Evolutionary conservation across 768 basidiomycete species (phyloP).

Genomic region (Boletus vermiculosoides): DNA sequence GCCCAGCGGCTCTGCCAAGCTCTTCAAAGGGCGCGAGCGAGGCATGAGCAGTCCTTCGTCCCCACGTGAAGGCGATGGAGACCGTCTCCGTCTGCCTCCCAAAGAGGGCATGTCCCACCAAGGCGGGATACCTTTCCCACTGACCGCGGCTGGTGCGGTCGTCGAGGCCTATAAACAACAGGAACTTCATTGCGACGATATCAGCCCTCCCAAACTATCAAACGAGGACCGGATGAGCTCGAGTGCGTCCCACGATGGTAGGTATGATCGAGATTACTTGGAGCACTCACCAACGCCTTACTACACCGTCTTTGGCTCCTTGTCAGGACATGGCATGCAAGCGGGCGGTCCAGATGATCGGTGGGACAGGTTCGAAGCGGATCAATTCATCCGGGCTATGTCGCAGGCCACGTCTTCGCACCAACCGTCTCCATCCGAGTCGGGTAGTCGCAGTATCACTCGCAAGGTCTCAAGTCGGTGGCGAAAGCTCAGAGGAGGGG

Average conservation of each 20-base stretch:
- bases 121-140: conserved; percentile 2
- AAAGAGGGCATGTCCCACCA: background rate
- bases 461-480: conserved; percentile 39
- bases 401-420: background rate
- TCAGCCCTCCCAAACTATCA: conserved; percentile 19
- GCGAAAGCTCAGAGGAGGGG: conserved; percentile 23
- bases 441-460: conserved; percentile 26
- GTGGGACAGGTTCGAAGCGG: conserved; percentile 7
- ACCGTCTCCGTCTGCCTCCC: background rate
- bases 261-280: conserved; percentile 15
- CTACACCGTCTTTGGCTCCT: conserved; percentile 54
- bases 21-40: conserved; percentile 13
- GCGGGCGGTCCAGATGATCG: conserved; percentile 44
- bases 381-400: background rate
- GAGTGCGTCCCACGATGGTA: conserved; percentile 6
- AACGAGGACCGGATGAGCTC: conserved; percentile 27
- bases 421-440: conserved; percentile 11
- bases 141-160: conserved; percentile 48
- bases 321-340: conserved; percentile 43
- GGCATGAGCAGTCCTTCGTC: conserved; percentile 8
- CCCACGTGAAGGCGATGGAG: background rate
- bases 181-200: conserved; percentile 25
- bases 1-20: conserved; percentile 28
- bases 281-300: conserved; percentile 40
- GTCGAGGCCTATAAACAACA: conserved; percentile 50